Evolutionary conservation across 768 basidiomycete genomes (phyloP), one percentile per base, ranked within the genome.

Genomic region (Tricholomella constricta): DNA sequence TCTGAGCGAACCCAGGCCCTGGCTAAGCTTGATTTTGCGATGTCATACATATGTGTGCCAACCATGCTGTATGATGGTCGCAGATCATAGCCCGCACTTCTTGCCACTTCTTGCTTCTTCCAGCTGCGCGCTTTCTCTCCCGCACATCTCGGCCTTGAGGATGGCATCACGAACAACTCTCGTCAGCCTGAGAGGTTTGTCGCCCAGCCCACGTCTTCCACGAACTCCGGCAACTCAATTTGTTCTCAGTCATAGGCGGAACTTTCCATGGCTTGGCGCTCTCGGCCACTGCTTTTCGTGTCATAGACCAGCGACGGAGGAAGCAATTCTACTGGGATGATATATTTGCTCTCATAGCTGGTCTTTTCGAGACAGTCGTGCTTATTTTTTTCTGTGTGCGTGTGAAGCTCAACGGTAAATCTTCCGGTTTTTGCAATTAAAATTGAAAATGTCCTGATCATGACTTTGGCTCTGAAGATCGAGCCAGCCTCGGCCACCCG

Each of bases 281-380:
- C 26, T 1, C 45, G 29, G 50, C 45, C 12, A 56, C 55, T 8
- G 23, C 29, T 14, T 56, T 54, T 9, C 58, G 58, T 25, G 14
- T 56, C 19, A n/a, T 29, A 12, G 40, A 56, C 2, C 47, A 52
- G n/a, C 45, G 25, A 17, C 40, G 26, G 35, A 23, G 49, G 10
- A 56, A 57, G 37, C 58, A 57, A 25, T 45, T 52, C 10, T 52
- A 34, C 12, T 62, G 53, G 51, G 61, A 62, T 29, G 61, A 62
- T 26, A 45, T 36, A 34, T 55, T 55, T 48, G 52, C 55, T 4
- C 32, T 57, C 10, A 41, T 36, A 12, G 58, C 61, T 25, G 55
- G 23, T 6, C 22, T 48, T 23, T 55, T 49, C 34, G 54, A 62
- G 46, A 14, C 42, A 4, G 27, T 62, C 14, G 20, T 57, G 11